These are phyloP conservation scores for Emydomyces testavorans DNA, from an alignment of 2,329 filamentous ascomycete species.

Conservation along the genomic window DNA sequence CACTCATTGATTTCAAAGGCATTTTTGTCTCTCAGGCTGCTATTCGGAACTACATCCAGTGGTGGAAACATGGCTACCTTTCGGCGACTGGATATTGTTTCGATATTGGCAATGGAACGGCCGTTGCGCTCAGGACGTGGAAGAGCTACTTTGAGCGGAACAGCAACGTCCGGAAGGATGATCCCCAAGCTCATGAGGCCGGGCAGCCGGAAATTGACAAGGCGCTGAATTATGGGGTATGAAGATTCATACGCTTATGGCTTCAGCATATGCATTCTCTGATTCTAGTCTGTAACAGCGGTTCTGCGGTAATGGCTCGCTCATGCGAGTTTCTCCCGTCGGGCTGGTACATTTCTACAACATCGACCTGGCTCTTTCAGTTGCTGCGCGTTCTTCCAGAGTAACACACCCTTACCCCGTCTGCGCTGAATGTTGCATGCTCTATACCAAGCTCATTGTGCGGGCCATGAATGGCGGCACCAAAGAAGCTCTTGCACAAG, in stretches of 20 bases:
- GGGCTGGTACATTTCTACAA: conserved; percentile 25
- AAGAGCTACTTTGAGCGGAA: conserved; percentile 6
- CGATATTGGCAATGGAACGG: conserved; percentile 32
- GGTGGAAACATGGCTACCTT: conserved; percentile 30
- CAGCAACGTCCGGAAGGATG: background rate
- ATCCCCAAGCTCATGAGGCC: conserved; percentile 3
- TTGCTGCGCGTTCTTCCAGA: conserved; percentile 22
- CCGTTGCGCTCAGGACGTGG: conserved; percentile 27
- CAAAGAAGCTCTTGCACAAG: conserved; percentile 21
- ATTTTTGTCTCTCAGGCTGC: conserved; percentile 24
- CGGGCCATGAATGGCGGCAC: conserved; percentile 22
- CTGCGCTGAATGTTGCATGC: conserved; percentile 32
- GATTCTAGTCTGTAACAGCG: background rate
- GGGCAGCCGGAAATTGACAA: conserved; percentile 18
- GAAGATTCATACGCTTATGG: background rate
- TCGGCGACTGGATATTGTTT: conserved; percentile 28
- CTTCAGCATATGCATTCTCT: background rate
- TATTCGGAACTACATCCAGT: conserved; percentile 30
- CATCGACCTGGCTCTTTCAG: conserved; percentile 18
- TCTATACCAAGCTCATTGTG: conserved; percentile 28
- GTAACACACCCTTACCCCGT: conserved; percentile 32
- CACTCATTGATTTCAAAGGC: conserved; percentile 27
- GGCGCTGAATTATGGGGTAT: conserved; percentile 16
- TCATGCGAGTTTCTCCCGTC: conserved; percentile 35
- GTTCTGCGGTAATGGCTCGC: conserved; percentile 32